Evolutionary conservation across 1,284 basidiomycete species (phyloP).

Genomic region (Cryptococcus amylolentus): DNA sequence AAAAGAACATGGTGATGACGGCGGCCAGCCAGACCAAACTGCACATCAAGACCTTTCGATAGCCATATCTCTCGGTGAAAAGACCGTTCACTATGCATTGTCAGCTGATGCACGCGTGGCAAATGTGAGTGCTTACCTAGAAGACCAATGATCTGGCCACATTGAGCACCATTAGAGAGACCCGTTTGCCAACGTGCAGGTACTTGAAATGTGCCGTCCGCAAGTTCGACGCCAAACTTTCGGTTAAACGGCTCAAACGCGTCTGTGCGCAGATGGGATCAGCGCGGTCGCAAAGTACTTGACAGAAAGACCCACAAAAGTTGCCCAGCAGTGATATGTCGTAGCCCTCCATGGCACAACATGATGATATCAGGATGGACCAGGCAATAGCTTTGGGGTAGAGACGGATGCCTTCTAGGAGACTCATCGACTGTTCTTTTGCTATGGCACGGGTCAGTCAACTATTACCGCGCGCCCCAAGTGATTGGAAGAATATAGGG

Average conservation of each 20-base stretch:
- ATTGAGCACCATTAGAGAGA: constrained; percentile 46
- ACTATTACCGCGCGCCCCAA: background rate
- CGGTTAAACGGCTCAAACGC: constrained; percentile 44
- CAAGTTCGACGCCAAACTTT: constrained; percentile 36
- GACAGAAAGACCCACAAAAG: constrained; percentile 27
- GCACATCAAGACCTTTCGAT: constrained; percentile 39
- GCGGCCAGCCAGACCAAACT: constrained; percentile 32
- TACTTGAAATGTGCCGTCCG: constrained; percentile 48
- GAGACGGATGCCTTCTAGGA: constrained; percentile 40
- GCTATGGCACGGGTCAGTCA: constrained; percentile 16
- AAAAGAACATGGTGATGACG: constrained; percentile 42
- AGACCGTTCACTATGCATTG: constrained; percentile 43
- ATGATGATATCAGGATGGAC: constrained; percentile 50
- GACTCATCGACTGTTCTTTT: constrained; percentile 47
- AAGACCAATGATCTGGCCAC: constrained; percentile 51
- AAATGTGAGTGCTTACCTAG: constrained; percentile 13
- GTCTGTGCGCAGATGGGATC: constrained; percentile 18
- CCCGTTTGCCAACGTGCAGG: constrained; percentile 53
- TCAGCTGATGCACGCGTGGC: background rate
- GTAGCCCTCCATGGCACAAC: constrained; percentile 53
- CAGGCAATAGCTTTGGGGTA: constrained; percentile 53
- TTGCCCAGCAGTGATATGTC: constrained; percentile 44
- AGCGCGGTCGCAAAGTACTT: background rate
- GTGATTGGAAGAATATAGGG: background rate
- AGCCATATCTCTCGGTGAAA: constrained; percentile 48